Base-by-base conservation (phyloP, 1,284 basidiomycete genomes). In the Ustilago vetiveriae region DNA sequence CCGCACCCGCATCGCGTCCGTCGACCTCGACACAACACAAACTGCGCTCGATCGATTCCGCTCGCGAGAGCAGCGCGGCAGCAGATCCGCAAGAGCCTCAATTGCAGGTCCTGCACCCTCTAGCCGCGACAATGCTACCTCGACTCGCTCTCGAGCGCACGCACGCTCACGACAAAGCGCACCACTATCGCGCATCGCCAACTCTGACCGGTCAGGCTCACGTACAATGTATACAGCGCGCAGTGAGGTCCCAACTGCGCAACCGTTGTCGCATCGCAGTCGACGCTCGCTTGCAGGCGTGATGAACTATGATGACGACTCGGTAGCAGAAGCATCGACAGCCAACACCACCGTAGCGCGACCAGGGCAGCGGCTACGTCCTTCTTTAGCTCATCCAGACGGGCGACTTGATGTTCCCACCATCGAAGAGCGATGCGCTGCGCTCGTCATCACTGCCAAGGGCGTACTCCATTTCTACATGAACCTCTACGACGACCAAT, bases 381-480 rank as follows among this genome's bases (percentile, higher is more conserved):
- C 60, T 0, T 69, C 70, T 2, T 49, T 72, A 3, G 38, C 57
- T 9, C 37, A 60, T 29, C 42, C 57, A 3, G 57, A 73, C 21
- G 70, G 70, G 6, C 48, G 59, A 9, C 65, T 72, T 22, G 68
- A 74, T 30, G 47, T 67, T 0, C 68, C 68, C 0, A 70, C 54
- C 26, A 52, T 74, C 42, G 58, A 60, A 48, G 67, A 74, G 45
- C 48, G 72, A 7, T 74, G 72, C 32, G 69, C 53, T 14, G 65
- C 62, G 7, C 65, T 74, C 3, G 51, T 57, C 39, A 68, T 66
- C 47, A 64, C 60, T 36, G 64, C 64, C 6, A 74, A 67, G 26
- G 56, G 55, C n/a, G 72, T 74, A 9, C 52, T 72, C 2, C 64
- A 67, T 37, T 71, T 66, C 49, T 74, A 74, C 47, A 60, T 65